A percentile compares a stretch with the other conserved stretches of the same genome.
Evolutionary conservation across 1,284 basidiomycete genomes (phyloP).

Genomic region (Microbotryum silenes-acaulis): DNA sequence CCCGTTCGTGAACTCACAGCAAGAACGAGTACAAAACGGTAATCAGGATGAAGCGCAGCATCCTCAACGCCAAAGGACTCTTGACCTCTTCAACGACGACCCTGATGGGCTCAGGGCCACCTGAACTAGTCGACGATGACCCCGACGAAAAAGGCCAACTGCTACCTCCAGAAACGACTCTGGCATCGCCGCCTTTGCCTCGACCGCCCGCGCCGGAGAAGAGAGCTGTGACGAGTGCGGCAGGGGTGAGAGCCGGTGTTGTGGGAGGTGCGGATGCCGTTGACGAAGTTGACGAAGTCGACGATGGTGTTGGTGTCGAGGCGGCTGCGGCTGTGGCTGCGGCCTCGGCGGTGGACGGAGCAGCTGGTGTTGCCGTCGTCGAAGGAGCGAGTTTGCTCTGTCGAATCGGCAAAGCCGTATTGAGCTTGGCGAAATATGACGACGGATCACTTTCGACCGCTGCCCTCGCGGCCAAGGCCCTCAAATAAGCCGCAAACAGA

Average conservation of each 20-base stretch:
- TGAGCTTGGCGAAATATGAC: slow-evolving; percentile 17
- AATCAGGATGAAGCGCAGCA: slow-evolving; percentile 53
- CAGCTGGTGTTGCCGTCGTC: not conserved
- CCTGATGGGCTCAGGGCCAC: slow-evolving; percentile 53
- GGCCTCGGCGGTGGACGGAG: not conserved
- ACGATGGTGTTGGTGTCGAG: not conserved
- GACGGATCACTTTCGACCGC: not conserved
- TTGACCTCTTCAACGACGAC: slow-evolving; percentile 71
- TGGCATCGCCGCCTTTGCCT: slow-evolving; percentile 50
- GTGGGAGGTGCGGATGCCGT: slow-evolving; percentile 2
- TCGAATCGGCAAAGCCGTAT: slow-evolving; percentile 5
- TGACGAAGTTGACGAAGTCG: not conserved
- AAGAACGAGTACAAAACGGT: slow-evolving; percentile 31
- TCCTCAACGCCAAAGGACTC: slow-evolving; percentile 43
- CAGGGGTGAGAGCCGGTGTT: slow-evolving; percentile 11
- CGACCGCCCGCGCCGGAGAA: slow-evolving; percentile 19
- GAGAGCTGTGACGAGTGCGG: slow-evolving; percentile 24
- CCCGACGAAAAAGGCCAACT: slow-evolving; percentile 5
- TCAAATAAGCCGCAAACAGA: slow-evolving; percentile 19
- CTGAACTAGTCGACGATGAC: not conserved
- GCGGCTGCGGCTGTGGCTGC: not conserved
- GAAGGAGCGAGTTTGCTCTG: slow-evolving; percentile 8
- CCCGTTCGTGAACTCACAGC: slow-evolving; percentile 42
- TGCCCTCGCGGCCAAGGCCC: slow-evolving; percentile 15
- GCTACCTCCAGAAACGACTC: slow-evolving; percentile 48